Base-by-base conservation (phyloP, 768 basidiomycete species). In the Rhizopogon sp. region DNA sequence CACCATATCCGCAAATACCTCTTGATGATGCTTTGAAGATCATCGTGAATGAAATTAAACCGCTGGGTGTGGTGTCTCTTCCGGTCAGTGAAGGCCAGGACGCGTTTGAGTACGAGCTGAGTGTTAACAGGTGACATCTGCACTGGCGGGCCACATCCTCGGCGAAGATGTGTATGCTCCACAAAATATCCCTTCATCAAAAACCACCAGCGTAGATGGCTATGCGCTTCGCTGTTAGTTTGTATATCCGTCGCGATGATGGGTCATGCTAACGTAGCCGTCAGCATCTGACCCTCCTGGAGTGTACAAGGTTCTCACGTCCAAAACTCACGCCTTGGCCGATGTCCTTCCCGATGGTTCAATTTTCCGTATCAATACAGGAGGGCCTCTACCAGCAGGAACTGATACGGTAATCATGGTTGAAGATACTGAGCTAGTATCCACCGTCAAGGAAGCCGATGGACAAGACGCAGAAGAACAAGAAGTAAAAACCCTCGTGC, bases 331-430 rank as follows among this genome's bases (percentile, higher is more conserved):
- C 50, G 31, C 57, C 1, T 58, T 62, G n/a, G 11, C 62, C 35
- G 61, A 60, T 14, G 64, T 68, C 4, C 57, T 81, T 5, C 83
- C 85, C 22, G 56, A 66, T 0, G 74, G 82, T 8, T 64, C 72
- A 17, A 69, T 81, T 39, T 67, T 75, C 11, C 85, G 93, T 43
- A 81, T 96, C 67, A 94, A 93, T 70, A 96, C 93, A 0, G 93
- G 93, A 6, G 87, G 81, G 0, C 88, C 90, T 0, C 72, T 96
- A 2, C 93, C 93, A 2, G 66, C 70, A 0, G 91, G 88, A 5
- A 69, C 86, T 6, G 86, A 94, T 64, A 74, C 90, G 0, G 85
- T 93, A 2, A 85, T 96, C 68, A 95, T 94, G 92, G 93, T 96
- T 17, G 93, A 96, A 70, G 93, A 95, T 66, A 95, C 93, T 0